Evolutionary conservation across 2,329 filamentous ascomycete genomes (phyloP), one percentile per base, ranked within the genome.

Genomic region (Whalleya microplaca): DNA sequence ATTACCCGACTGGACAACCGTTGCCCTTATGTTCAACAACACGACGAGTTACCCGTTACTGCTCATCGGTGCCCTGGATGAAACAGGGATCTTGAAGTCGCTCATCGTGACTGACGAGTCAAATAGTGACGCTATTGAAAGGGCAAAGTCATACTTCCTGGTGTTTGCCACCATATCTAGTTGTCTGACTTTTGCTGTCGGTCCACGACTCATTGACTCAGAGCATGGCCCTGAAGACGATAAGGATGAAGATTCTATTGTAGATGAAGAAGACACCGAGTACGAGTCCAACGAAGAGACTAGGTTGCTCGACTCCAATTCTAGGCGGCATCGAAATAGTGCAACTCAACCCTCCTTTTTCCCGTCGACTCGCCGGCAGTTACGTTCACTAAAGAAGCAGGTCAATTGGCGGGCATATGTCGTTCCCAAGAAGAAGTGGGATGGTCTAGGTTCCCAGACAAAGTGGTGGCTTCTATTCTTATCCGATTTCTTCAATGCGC

Each of bases 111-210:
- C 57, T 62, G 78, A 63, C 64, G 78, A 69, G 75, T 81, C 61
- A 69, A 75, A 73, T 2, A 63, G 71, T 1, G 73, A 74, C 2
- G 83, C 83, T 0, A 74, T 88, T 12, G 78, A 82, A 51, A 76
- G 86, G 9, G 85, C 85, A 6, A 84, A 87, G 66, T 83, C 82
- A 14, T 89, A 87, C 69, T 88, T 89, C 65, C 72, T 89, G 2
- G 80, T 89, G 56, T 88, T 85, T 61, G 80, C 85, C 2, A 87
- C 87, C 52, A 76, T 89, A 9, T 81, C 79, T 42, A 87, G 85
- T 64, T 84, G 80, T 50, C 71, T 89, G 56, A 88, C 85, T 0
- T 89, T 89, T 67, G 83, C 83, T 0, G 73, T 89, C 2, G 86
- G 85, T 0, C 85, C 86, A 0, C 74, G 79, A 12, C 73, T 89